Base-by-base conservation (phyloP, 176 grass and related monocot genomes). In the Canna indica region DNA sequence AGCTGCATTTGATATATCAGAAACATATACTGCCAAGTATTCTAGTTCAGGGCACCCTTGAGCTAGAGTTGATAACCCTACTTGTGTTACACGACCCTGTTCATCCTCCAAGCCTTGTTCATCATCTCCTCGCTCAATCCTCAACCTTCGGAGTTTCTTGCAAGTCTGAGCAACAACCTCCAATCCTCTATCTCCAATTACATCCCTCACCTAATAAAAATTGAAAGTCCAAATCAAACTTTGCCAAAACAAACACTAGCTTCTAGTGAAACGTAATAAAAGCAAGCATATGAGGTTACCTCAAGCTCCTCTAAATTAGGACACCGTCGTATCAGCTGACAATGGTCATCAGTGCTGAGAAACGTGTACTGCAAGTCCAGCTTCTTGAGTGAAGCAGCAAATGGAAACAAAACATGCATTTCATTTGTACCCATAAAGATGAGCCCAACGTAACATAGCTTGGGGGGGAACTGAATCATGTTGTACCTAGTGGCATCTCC, bases 91-190 rank as follows among this genome's bases (percentile, higher is more conserved):
- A 41, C 88, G 67, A 15, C 88, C 93, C 45, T 92, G 77, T 70
- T 97, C 93, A 72, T 87, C 84, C 82, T 92, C 84, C 72, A 81
- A 4, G 46, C 85, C 88, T 47, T 81, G 83, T 30, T 92, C 88
- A 70, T 92, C 93, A 14, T 79, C 93, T 31, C 93, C 93, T 80
- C 93, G 84, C 75, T 97, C 86, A 74, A 92, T 68, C 85, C 93
- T 79, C 70, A 97, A 82, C 67, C 81, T 86, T 47, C 76, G 77
- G 47, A 97, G 79, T 78, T 79, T 88, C 93, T 92, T 92, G 75
- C 88, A 90, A 62, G 88, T 92, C 47, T 87, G 75, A 12, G 86
- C 81, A 34, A 92, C 93, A 79, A 97, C 75, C 46, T 62, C 75
- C 39, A 97, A 42, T 81, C 88, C 86, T 85, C 86, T 91, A 36